Evolutionary conservation across 1,284 basidiomycete species (phyloP).

Genomic region (Irpex rosettiformis): DNA sequence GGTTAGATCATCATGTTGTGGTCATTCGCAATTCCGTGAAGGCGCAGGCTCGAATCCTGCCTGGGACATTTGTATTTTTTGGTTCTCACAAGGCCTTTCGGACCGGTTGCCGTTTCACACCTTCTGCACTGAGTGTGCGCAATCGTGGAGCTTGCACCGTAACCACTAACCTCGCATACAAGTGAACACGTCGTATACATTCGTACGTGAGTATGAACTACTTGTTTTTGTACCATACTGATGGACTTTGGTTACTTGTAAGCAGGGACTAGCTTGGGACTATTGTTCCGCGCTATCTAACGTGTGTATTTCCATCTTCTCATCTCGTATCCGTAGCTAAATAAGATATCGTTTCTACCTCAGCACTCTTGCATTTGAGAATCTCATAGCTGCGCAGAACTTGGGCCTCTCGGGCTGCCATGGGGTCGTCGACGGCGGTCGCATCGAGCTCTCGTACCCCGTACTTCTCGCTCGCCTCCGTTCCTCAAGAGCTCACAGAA

Average conservation of each 20-base stretch:
- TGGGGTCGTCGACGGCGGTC: background rate
- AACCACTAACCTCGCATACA: too few species aligned
- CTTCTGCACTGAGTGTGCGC: background rate
- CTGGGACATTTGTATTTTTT: constrained; percentile 12
- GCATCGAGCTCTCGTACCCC: background rate
- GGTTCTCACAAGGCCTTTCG: background rate
- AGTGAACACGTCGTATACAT: background rate
- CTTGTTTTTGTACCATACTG: background rate
- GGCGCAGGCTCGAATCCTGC: constrained; percentile 14
- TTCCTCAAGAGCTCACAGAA: constrained; percentile 57
- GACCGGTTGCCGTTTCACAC: background rate
- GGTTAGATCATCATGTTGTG: constrained; percentile 14
- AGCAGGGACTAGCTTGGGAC: too few species aligned
- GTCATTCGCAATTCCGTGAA: constrained; percentile 12
- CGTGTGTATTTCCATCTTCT: background rate
- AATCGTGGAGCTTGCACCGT: too few species aligned
- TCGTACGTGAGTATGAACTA: background rate
- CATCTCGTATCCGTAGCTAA: background rate
- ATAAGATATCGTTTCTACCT: too few species aligned
- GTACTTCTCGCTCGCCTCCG: constrained; percentile 16
- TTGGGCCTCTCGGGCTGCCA: too few species aligned
- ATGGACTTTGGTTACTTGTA: too few species aligned
- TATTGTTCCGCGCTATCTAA: background rate
- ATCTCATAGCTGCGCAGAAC: too few species aligned
- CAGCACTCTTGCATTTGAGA: too few species aligned